A percentile compares a stretch with the other conserved stretches of the same genome.
Conservation (phyloP, 768 basidiomycete species). For the Sarcomyxa edulis region DNA sequence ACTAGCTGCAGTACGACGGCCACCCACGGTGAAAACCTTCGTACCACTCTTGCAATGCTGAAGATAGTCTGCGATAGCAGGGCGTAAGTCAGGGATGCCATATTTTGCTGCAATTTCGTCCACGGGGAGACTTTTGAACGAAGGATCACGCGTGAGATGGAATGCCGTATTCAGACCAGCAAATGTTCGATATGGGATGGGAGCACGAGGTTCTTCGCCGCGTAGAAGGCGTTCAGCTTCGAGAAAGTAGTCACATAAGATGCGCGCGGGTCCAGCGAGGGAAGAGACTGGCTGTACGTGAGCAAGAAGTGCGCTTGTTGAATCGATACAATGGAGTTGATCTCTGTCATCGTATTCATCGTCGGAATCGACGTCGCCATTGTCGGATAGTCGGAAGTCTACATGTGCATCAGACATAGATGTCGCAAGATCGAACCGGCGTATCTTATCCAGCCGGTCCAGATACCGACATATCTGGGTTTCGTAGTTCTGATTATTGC, state of each 20-base stretch:
- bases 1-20: slow-evolving; percentile 2
- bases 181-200: slow-evolving; percentile 8
- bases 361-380: too few species aligned
- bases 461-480: slow-evolving; percentile 16
- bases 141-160: slow-evolving; percentile 19
- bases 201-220: background rate
- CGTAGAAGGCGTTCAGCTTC: slow-evolving; percentile 4
- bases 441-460: slow-evolving; percentile 12
- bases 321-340: too few species aligned
- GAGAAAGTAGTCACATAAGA: background rate
- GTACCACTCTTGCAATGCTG: background rate
- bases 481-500: slow-evolving; percentile 15
- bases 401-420: background rate
- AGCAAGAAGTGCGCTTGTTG: background rate
- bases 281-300: background rate
- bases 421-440: slow-evolving; percentile 12
- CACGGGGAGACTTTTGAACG: slow-evolving; percentile 12
- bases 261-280: too few species aligned
- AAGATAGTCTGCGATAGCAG: slow-evolving; percentile 18
- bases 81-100: slow-evolving; percentile 19
- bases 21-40: slow-evolving; percentile 2
- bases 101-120: slow-evolving; percentile 17
- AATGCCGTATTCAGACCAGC: slow-evolving; percentile 12
- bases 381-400: too few species aligned
- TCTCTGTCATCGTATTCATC: too few species aligned